A percentile compares a stretch with the other conserved stretches of the same genome.
Evolutionary conservation across 1,139 yeast genomes (phyloP).

Genomic region (Debaryomyces coudertii): DNA sequence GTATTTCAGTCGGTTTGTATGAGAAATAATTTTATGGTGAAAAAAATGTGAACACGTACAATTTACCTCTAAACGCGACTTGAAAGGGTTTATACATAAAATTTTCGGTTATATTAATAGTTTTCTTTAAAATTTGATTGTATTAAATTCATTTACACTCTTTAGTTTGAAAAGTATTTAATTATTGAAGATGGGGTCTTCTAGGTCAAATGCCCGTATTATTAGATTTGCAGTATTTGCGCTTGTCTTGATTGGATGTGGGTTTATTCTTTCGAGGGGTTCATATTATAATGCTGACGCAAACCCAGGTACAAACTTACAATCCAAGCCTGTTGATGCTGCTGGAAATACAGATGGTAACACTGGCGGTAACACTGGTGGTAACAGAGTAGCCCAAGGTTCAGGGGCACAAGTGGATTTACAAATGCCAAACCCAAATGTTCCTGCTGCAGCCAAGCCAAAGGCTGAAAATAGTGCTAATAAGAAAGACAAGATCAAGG

Average conservation of each 20-base stretch:
- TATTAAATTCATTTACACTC: not conserved
- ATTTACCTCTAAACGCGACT: slow-evolving; percentile 5
- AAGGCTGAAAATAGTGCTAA: slow-evolving; percentile 13
- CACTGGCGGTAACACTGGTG: slow-evolving; percentile 12
- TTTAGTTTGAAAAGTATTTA: not conserved
- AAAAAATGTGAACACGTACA: slow-evolving; percentile 5
- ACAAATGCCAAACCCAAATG: slow-evolving; percentile 17
- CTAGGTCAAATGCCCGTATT: slow-evolving; percentile 65
- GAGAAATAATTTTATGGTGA: not conserved
- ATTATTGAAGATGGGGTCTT: slow-evolving; percentile 29
- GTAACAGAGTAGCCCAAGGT: slow-evolving; percentile 12
- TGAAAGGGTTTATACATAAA: slow-evolving; percentile 2
- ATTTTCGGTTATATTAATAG: not conserved
- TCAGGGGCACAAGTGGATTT: slow-evolving; percentile 8
- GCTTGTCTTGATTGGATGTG: slow-evolving; percentile 56
- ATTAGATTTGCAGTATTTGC: slow-evolving; percentile 66
- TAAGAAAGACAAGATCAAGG: slow-evolving; percentile 36
- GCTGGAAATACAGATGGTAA: slow-evolving; percentile 13
- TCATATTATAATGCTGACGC: slow-evolving; percentile 44
- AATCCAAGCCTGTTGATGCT: slow-evolving; percentile 15
- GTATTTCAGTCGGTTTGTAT: not conserved
- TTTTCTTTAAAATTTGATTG: not conserved
- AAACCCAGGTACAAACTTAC: slow-evolving; percentile 14
- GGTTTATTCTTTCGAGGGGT: slow-evolving; percentile 63
- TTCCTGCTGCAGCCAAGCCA: slow-evolving; percentile 12